These are phyloP conservation scores for Candida sithepensis DNA, from an alignment of 805 yeast genomes.

Conservation along the genomic window DNA sequence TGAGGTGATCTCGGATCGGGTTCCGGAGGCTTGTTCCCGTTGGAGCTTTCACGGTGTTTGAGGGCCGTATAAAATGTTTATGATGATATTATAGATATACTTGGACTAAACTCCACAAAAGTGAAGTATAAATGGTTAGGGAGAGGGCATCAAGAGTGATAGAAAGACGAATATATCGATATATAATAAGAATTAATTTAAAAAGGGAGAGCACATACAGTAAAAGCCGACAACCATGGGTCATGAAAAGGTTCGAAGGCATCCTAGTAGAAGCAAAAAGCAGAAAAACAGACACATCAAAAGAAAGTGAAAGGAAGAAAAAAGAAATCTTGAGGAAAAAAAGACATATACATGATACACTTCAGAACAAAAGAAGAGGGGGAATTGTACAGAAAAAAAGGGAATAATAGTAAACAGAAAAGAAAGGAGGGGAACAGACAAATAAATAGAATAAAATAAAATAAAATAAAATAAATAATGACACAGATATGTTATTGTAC, in stretches of 20 bases:
- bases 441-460: background rate
- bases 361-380: background rate
- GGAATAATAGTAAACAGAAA: background rate
- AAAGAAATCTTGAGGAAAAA: background rate
- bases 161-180: too few species aligned
- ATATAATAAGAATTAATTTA: too few species aligned
- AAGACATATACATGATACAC: background rate
- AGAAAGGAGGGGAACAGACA: background rate
- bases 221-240: background rate
- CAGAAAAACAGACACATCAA: too few species aligned
- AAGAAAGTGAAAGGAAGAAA: background rate
- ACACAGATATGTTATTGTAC: background rate
- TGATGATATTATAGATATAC: too few species aligned
- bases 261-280: too few species aligned
- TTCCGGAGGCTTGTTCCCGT: too few species aligned
- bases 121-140: too few species aligned
- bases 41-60: too few species aligned
- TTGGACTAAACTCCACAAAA: too few species aligned
- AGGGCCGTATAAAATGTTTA: too few species aligned
- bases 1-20: too few species aligned
- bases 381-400: background rate
- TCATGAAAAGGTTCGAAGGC: background rate
- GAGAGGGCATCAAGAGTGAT: too few species aligned
- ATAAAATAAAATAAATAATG: background rate
- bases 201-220: background rate